Conservation (phyloP, 805 yeast genomes). For the Ogataea methanolica region DNA sequence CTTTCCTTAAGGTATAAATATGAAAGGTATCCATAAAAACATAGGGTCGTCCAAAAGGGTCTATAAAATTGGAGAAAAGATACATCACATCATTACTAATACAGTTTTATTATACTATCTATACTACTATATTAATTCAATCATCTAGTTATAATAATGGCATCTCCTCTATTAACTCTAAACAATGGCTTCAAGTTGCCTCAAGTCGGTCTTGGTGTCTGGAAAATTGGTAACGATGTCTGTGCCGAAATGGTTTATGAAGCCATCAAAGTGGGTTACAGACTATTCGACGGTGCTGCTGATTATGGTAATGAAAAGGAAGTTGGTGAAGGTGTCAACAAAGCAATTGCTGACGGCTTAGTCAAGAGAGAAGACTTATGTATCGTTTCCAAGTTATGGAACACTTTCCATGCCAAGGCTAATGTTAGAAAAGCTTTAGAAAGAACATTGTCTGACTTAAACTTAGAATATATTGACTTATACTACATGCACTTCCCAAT, state of each 20-base stretch:
- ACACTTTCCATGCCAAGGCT: conserved; percentile 73
- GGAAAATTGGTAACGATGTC: conserved; percentile 47
- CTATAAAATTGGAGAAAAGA: too few species aligned
- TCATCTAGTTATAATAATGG: too few species aligned
- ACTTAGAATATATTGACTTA: conserved; percentile 74
- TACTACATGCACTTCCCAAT: conserved; percentile 90
- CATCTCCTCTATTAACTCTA: conserved; percentile 1
- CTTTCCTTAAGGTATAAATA: too few species aligned
- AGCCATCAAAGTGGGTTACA: conserved; percentile 82
- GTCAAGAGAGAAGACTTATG: conserved; percentile 73
- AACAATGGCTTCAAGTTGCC: conserved; percentile 40
- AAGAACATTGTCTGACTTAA: conserved; percentile 63
- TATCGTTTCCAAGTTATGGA: conserved; percentile 86
- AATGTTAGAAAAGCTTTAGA: conserved; percentile 63
- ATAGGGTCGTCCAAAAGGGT: too few species aligned
- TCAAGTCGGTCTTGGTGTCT: conserved; percentile 52
- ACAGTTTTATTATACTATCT: too few species aligned
- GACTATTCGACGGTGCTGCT: conserved; percentile 67
- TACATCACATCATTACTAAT: too few species aligned
- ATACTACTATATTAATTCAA: too few species aligned
- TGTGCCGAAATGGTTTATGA: conserved; percentile 58
- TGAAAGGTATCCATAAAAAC: too few species aligned
- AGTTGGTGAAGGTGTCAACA: conserved; percentile 52
- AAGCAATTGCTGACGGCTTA: conserved; percentile 64
- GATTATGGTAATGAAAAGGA: conserved; percentile 71